Evolutionary conservation across 495 filamentous ascomycete genomes (phyloP), one percentile per base, ranked within the genome.

Genomic region (Xanthoparmelia taractica): DNA sequence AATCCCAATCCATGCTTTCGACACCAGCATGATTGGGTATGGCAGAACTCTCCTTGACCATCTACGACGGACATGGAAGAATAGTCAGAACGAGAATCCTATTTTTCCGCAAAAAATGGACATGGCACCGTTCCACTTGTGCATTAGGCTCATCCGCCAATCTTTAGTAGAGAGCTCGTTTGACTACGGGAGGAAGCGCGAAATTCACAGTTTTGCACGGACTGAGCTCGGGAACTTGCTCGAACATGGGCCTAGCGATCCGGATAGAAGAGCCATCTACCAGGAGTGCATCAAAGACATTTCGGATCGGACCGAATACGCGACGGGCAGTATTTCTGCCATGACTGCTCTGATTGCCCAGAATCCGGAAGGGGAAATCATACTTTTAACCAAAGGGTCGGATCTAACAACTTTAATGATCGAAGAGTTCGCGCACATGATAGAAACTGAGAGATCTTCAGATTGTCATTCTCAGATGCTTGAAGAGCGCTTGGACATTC

Each of bases 241-340:
- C 61, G 67, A 68, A 23, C 74, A 75, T 23, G 84, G 84, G 1
- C 77, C 84, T 33, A 75, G 72, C 47, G 75, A 77, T 45, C 66
- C 69, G 12, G 77, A 79, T 55, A 79, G 82, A 59, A 76, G 76
- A 64, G 73, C 76, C 15, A 84, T 85, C 18, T 85, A 84, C 59
- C 73, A 80, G 60, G 74, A 74, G 40, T 87, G 84, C 61, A 75
- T 87, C 34, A 71, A 77, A 43, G 84, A 88, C 66, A 84, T 88
- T 58, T 76, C 80, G 17, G 74, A 76, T 47, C 80, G 73, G 72
- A 84, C 80, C 31, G 63, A 77, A 37, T 83, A 77, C 34, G 79
- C 80, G 11, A 80, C 81, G 5, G 91, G 90, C 3, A 94, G 89
- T 68, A 83, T 92, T 18, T 88, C 86, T 66, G 85, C 84, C 8